Conservation (phyloP, 257 asterid genomes). For the Rhazya stricta region DNA sequence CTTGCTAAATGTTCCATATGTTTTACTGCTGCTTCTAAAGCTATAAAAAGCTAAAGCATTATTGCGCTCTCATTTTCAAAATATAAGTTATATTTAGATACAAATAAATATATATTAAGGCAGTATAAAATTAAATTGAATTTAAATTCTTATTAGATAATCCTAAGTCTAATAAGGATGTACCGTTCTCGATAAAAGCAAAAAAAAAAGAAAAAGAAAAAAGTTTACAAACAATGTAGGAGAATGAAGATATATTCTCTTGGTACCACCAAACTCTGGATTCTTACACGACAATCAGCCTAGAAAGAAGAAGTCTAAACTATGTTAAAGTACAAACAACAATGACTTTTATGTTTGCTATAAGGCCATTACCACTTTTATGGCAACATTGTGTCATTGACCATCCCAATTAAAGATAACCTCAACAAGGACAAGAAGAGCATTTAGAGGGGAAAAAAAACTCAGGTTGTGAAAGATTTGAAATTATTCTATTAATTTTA, state of each 20-base stretch:
- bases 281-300: constrained; percentile 3
- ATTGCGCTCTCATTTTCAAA: no score
- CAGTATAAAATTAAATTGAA: no score
- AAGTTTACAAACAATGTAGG: not conserved
- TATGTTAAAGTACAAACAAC: not conserved
- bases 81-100: no score
- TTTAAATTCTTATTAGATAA: no score
- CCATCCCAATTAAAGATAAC: not conserved
- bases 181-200: no score
- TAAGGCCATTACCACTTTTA: not conserved
- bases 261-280: not conserved
- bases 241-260: not conserved
- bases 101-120: no score
- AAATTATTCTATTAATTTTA: no score
- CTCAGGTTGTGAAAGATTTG: no score
- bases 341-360: not conserved
- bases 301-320: constrained; percentile 1
- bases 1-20: not conserved
- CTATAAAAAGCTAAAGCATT: not conserved
- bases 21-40: not conserved
- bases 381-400: not conserved
- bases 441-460: no score
- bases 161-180: no score
- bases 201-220: not conserved
- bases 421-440: not conserved